These are phyloP conservation scores for Pelargonium exstipulatum DNA, from an alignment of 441 rosid species.

Conservation along the genomic window DNA sequence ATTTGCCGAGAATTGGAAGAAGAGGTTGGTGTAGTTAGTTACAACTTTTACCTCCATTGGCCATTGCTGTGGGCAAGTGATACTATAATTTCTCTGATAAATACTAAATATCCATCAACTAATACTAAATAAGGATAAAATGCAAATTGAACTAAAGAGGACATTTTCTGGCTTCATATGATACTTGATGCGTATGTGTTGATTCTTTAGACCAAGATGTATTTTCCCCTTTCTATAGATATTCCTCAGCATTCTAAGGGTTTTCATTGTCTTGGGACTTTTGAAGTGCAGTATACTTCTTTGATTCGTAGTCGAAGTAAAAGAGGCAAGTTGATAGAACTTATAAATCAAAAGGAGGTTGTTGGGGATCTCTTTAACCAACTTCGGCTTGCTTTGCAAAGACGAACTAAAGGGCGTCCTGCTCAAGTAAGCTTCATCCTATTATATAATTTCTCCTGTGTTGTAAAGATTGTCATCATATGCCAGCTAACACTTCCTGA, in stretches of 20 bases:
- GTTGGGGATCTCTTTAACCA: constrained; percentile 92
- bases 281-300: constrained; percentile 64
- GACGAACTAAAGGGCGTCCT: constrained; percentile 69
- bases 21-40: constrained; percentile 45
- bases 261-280: background rate
- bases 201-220: background rate
- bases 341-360: constrained; percentile 83
- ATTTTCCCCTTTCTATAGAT: background rate
- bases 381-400: constrained; percentile 80
- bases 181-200: background rate
- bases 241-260: background rate
- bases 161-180: background rate
- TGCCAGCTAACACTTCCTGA: too few relatives aligned
- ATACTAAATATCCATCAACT: background rate
- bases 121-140: background rate
- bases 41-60: background rate
- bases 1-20: constrained; percentile 94
- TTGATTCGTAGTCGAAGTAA: constrained; percentile 58
- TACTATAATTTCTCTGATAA: background rate
- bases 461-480: constrained; percentile 1
- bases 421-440: constrained; percentile 65
- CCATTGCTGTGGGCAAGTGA: background rate
- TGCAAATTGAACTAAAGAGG: background rate
- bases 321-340: constrained; percentile 67
- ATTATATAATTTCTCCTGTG: constrained; percentile 6